Evolutionary conservation across 2,329 filamentous ascomycete genomes (phyloP).

Genomic region (Verticillium zaregamsianum): DNA sequence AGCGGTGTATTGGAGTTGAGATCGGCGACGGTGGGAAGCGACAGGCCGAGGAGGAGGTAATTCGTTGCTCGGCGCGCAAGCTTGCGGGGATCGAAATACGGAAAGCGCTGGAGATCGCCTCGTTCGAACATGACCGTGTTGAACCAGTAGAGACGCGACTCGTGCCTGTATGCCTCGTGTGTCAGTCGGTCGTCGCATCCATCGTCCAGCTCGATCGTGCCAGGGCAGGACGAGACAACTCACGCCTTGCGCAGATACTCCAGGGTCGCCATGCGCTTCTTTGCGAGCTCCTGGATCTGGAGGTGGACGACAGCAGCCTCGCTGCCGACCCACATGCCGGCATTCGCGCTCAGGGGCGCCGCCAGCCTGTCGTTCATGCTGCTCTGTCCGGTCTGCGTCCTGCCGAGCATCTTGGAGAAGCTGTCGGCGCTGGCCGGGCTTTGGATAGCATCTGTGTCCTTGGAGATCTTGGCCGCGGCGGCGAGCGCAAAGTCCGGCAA

Average conservation of each 20-base stretch:
- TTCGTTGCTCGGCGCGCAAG: slow-evolving; percentile 88
- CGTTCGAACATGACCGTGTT: slow-evolving; percentile 93
- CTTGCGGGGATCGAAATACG: slow-evolving; percentile 80
- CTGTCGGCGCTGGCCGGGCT: slow-evolving; percentile 27
- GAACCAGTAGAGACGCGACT: slow-evolving; percentile 96
- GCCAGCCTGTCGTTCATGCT: slow-evolving; percentile 20
- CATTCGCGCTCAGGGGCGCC: slow-evolving; percentile 19
- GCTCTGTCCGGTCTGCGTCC: slow-evolving; percentile 32
- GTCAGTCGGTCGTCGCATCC: slow-evolving; percentile 4
- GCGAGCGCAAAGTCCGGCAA: slow-evolving; percentile 50
- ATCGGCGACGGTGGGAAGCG: slow-evolving; percentile 84
- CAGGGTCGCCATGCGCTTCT: slow-evolving; percentile 89
- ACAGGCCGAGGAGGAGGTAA: slow-evolving; percentile 88
- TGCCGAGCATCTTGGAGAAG: slow-evolving; percentile 39
- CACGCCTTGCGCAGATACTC: slow-evolving; percentile 92
- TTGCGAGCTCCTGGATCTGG: slow-evolving; percentile 77
- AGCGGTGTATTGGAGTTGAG: slow-evolving; percentile 73
- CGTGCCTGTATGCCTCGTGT: slow-evolving; percentile 59
- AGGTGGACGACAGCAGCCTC: slow-evolving; percentile 49
- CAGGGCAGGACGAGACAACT: slow-evolving; percentile 28
- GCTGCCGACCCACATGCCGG: slow-evolving; percentile 26
- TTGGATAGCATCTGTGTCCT: slow-evolving; percentile 21
- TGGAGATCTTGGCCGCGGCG: slow-evolving; percentile 40
- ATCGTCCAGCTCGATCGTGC: not conserved
- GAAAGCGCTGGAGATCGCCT: slow-evolving; percentile 72